Base-by-base conservation (phyloP, 2,329 filamentous ascomycete species). In the Ceratocystiopsis minuta region DNA sequence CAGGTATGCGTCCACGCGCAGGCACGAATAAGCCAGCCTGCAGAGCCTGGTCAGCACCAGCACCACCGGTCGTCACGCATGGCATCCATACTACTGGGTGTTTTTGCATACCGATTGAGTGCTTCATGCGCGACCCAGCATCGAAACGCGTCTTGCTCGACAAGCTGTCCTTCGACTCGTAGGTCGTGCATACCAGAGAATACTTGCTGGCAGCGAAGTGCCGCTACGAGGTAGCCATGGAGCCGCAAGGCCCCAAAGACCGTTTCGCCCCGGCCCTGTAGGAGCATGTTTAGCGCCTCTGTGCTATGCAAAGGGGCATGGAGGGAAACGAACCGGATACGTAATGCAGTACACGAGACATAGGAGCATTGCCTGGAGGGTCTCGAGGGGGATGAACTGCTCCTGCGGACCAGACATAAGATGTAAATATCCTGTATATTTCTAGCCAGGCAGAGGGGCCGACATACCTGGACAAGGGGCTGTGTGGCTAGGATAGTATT, bases 351-450 rank as follows among this genome's bases (percentile, higher is more conserved):
- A 43, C 12, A 43, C 42, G 20, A 43, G 31, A 17, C 37, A 43
- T 11, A 43, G 17, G 14, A 43, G 34, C 42, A 43, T 40, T 4
- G 42, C 42, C 34, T 43, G 42, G 14, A 43, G 42, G 16, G 37
- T 43, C 12, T 43, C 37, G 3, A 43, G 18, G 2, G 42, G 37
- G 12, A 43, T 15, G 14, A 16, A 28, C 1, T 18, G 37, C n/a
- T 43, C 42, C 42, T 43, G 33, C 11, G 13, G 32, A 15, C 15
- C 32, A 15, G 13, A 6, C 11, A 10, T 28, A 28, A 28, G 24
- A 6, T 10, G 16, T 24, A 12, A 6, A 6, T 28, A 28, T 28
- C 4, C 4, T 20, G 20, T 7, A 20, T n/a, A n/a, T n/a, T 28
- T 28, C 11, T 10, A 28, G 11, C 7, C 9, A 28, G 7, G 11